Evolutionary conservation across 2,329 filamentous ascomycete genomes (phyloP).

Genomic region (Sarocladiaceae sp.): DNA sequence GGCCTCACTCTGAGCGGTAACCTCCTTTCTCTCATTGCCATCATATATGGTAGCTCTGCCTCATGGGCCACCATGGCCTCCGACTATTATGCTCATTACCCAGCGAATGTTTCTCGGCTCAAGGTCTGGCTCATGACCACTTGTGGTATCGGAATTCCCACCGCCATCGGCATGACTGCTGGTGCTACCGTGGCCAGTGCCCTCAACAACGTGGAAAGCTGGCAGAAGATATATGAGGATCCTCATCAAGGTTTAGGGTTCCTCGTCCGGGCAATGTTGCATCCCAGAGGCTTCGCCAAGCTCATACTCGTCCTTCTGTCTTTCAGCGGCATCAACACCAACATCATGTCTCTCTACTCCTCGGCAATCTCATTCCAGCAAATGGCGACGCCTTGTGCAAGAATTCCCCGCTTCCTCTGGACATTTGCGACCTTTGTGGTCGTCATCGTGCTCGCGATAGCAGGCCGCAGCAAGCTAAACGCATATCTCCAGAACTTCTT

Average conservation of each 20-base stretch:
- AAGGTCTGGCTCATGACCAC: slow-evolving; percentile 45
- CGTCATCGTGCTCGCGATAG: slow-evolving; percentile 67
- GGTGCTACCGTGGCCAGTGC: slow-evolving; percentile 39
- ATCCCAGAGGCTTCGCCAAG: slow-evolving; percentile 63
- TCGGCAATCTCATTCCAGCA: slow-evolving; percentile 60
- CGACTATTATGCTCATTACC: slow-evolving; percentile 27
- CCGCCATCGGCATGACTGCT: slow-evolving; percentile 42
- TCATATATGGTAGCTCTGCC: slow-evolving; percentile 9
- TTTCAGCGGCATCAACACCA: slow-evolving; percentile 65
- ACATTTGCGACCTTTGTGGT: slow-evolving; percentile 56
- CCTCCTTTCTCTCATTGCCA: slow-evolving; percentile 41
- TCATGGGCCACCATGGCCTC: slow-evolving; percentile 2
- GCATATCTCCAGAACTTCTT: slow-evolving; percentile 66
- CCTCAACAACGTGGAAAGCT: slow-evolving; percentile 26
- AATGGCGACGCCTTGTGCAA: slow-evolving; percentile 29
- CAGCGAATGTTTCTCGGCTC: slow-evolving; percentile 36
- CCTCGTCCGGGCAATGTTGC: slow-evolving; percentile 60
- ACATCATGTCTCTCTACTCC: slow-evolving; percentile 71
- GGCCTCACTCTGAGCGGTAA: not conserved
- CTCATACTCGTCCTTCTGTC: slow-evolving; percentile 67
- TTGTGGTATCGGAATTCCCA: slow-evolving; percentile 43
- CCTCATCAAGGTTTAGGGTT: slow-evolving; percentile 53
- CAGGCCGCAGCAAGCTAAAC: slow-evolving; percentile 64
- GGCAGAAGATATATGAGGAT: not conserved
- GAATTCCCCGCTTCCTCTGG: slow-evolving; percentile 65